phyloP scores from a whole-genome alignment of 257 asterid species.

The Ilex asprella region DNA sequence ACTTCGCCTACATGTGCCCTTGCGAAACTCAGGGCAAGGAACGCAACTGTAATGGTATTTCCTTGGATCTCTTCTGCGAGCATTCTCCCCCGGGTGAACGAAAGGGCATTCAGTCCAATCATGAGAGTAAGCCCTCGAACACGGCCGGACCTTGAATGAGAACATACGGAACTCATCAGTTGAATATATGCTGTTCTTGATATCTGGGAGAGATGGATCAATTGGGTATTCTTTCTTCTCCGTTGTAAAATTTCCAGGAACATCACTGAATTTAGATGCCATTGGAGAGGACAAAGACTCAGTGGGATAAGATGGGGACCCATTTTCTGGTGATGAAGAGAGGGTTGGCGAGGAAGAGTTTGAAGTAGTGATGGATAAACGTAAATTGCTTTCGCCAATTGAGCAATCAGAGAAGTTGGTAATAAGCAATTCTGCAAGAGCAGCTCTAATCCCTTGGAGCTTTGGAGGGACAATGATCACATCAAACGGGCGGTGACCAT shows the following conservation, averaged over 20 bases:
- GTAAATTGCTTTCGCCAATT: conserved; percentile 36
- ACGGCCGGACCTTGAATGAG: conserved; percentile 86
- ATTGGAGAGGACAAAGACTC: conserved; percentile 44
- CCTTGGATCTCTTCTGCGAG: conserved; percentile 91
- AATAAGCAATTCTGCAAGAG: conserved; percentile 58
- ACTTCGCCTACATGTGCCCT: conserved; percentile 90
- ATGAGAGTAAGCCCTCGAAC: conserved; percentile 96
- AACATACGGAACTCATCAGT: conserved; percentile 95
- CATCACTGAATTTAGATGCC: conserved; percentile 34
- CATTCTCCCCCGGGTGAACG: conserved; percentile 96
- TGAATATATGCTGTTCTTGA: conserved; percentile 71
- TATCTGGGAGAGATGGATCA: conserved; percentile 93
- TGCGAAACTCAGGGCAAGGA: conserved; percentile 92
- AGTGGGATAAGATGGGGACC: conserved; percentile 66
- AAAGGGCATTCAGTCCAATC: conserved; percentile 99
- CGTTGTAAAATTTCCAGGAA: conserved; percentile 28
- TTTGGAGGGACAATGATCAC: conserved; percentile 59
- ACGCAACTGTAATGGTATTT: conserved; percentile 93
- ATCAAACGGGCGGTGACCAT: conserved; percentile 61
- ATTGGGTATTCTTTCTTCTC: conserved; percentile 86
- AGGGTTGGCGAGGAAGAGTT: conserved; percentile 56
- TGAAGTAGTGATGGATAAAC: conserved; percentile 33
- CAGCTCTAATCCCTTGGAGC: conserved; percentile 36
- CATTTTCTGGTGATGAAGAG: conserved; percentile 57
- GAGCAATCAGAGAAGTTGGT: conserved; percentile 55